Percentiles rank a stretch among this genome's conserved stretches.
Conservation (phyloP, 306 rosid species). For the cucumber (Cucumis sativus) region Cucumber_9930_V3 NC_026659.2:11521501-11522000, state of each 20-base stretch:
- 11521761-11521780: background rate
- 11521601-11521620: background rate
- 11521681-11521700: background rate
- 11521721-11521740: background rate
- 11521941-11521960: slow-evolving; percentile 25
- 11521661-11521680: background rate
- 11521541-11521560: background rate
- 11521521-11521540: background rate
- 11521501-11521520: background rate
- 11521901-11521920: slow-evolving; percentile 58
- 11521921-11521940: slow-evolving; percentile 38
- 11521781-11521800: slow-evolving; percentile 4
- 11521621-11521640: background rate
- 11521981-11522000: slow-evolving; percentile 25
- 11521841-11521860: slow-evolving; percentile 82
- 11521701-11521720: background rate
- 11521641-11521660: background rate
- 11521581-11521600: background rate
- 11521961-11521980: slow-evolving; percentile 24
- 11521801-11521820: slow-evolving; percentile 57
- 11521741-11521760: background rate
- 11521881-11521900: slow-evolving; percentile 57
- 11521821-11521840: slow-evolving; percentile 70
- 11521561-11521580: background rate
- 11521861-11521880: slow-evolving; percentile 63